phyloP scores from a whole-genome alignment of 805 yeast genomes.

The Cyberlindnera amylophila region DNA sequence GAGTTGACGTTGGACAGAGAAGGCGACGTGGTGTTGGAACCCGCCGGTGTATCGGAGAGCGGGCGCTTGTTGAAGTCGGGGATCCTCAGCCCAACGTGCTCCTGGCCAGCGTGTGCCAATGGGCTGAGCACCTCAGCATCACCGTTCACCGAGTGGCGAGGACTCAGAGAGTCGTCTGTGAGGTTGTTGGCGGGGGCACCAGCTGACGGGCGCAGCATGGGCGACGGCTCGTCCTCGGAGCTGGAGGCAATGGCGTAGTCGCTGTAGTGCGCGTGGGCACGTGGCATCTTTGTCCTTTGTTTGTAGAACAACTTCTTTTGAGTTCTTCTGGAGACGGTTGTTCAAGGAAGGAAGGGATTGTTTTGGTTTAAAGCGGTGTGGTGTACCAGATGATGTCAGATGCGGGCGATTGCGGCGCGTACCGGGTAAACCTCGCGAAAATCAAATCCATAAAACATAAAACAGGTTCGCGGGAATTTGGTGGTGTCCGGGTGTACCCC shows the following conservation, averaged over 20 bases:
- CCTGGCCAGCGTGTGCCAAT: conserved; percentile 2
- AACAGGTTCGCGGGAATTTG: too few relatives aligned
- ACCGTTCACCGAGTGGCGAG: conserved; percentile 1
- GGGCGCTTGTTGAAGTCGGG: conserved; percentile 69
- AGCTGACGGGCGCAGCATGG: conserved; percentile 16
- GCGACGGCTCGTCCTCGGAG: conserved; percentile 24
- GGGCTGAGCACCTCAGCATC: too few relatives aligned
- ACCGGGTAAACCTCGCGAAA: too few relatives aligned
- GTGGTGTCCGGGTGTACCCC: too few relatives aligned
- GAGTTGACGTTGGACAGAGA: conserved; percentile 27
- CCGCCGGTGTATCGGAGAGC: conserved; percentile 68
- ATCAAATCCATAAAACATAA: too few relatives aligned
- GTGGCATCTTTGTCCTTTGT: neutral
- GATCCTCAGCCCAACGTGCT: conserved; percentile 2
- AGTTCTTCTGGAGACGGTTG: too few relatives aligned
- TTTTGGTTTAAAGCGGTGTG: too few relatives aligned
- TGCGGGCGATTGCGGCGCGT: conserved; percentile 7
- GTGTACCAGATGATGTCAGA: neutral
- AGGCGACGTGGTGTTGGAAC: conserved; percentile 56
- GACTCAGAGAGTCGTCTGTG: conserved; percentile 1
- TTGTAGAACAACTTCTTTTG: neutral
- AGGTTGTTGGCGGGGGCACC: conserved; percentile 4
- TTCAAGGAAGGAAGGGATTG: too few relatives aligned
- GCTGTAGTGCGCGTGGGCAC: conserved; percentile 11
- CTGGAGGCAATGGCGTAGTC: conserved; percentile 24